Base-by-base conservation (phyloP, 2,329 filamentous ascomycete species). In the Drechslerella dactyloides region DNA sequence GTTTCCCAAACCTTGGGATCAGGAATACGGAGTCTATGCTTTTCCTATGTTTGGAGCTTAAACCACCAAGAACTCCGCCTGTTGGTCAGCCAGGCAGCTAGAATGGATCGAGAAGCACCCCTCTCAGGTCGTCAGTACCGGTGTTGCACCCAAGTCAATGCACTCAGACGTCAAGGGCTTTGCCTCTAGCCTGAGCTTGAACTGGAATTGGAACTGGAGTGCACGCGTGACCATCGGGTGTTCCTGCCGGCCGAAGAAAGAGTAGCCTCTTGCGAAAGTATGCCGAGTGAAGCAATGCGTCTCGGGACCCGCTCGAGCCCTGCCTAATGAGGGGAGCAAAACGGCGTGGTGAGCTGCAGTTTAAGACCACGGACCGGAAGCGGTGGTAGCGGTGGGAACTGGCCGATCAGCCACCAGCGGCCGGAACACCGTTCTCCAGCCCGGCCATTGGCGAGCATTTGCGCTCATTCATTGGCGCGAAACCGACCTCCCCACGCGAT, bases 181-280 rank as follows among this genome's bases (percentile, higher is more conserved):
- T 21, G 10, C 23, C 11, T 51, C 24, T 37, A 19, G 50, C 55
- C 46, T n/a, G 23, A 54, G 37, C 37, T 42, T 21, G 50, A 40
- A 40, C 35, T 21, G n/a, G 51, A 55, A 35, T 19, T 7, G 53
- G 30, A 54, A 15, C 13, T 15, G 58, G 53, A 44, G 37, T 58
- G 66, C 64, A 51, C 59, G 66, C 59, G 66, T 70, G 66, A 70
- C 42, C 66, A 55, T 70, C 66, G 66, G 66, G 66, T 70, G 58
- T 42, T 70, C 59, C 48, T 57, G 57, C 65, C 58, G 65, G 65
- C 57, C 23, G 35, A 42, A 62, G 44, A 24, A 65, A 21, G 50
- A 24, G 19, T 33, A n/a, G n/a, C 24, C 4, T 17, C 42, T 61
- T 51, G 42, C 50, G 37, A 62, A 58, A 69, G 57, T 50, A 57